These are phyloP conservation scores for Pichiaceae sp. DNA, from an alignment of 1,139 yeast species.

Conservation along the genomic window DNA sequence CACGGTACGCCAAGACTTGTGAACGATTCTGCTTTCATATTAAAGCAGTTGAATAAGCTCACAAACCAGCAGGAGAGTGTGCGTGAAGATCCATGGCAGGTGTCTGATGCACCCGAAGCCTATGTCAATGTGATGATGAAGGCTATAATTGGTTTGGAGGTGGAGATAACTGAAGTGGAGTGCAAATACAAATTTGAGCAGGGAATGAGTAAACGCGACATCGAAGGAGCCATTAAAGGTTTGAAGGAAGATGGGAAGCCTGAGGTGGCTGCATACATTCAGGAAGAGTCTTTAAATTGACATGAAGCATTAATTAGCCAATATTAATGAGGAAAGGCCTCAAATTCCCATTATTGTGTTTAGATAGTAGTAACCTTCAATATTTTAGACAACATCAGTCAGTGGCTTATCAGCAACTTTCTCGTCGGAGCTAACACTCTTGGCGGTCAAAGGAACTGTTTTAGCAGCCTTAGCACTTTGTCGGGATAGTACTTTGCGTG, in stretches of 20 bases:
- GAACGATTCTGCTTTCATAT: slow-evolving; percentile 39
- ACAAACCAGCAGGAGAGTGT: slow-evolving; percentile 41
- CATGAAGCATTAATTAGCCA: too few relatives aligned
- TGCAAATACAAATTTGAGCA: slow-evolving; percentile 61
- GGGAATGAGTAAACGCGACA: slow-evolving; percentile 34
- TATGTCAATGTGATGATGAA: slow-evolving; percentile 39
- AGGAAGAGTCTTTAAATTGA: too few relatives aligned
- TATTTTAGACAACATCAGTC: too few relatives aligned
- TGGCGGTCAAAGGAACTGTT: too few relatives aligned
- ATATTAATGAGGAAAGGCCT: too few relatives aligned
- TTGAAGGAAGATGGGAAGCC: slow-evolving; percentile 7
- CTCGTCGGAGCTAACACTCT: too few relatives aligned
- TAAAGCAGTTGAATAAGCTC: slow-evolving; percentile 36
- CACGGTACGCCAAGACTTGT: slow-evolving; percentile 45
- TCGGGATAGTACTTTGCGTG: neutral
- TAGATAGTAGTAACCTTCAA: too few relatives aligned
- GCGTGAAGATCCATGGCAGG: slow-evolving; percentile 41
- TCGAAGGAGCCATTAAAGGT: slow-evolving; percentile 47
- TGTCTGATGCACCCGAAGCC: slow-evolving; percentile 49
- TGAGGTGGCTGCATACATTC: slow-evolving; percentile 5
- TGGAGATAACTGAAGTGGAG: slow-evolving; percentile 41
- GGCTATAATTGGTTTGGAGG: slow-evolving; percentile 52
- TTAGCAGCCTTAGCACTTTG: too few relatives aligned
- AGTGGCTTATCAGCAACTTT: too few relatives aligned
- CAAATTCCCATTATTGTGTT: too few relatives aligned